Evolutionary conservation across 1,284 basidiomycete genomes (phyloP), one percentile per base, ranked within the genome.

Genomic region (Marasmius fiardii): DNA sequence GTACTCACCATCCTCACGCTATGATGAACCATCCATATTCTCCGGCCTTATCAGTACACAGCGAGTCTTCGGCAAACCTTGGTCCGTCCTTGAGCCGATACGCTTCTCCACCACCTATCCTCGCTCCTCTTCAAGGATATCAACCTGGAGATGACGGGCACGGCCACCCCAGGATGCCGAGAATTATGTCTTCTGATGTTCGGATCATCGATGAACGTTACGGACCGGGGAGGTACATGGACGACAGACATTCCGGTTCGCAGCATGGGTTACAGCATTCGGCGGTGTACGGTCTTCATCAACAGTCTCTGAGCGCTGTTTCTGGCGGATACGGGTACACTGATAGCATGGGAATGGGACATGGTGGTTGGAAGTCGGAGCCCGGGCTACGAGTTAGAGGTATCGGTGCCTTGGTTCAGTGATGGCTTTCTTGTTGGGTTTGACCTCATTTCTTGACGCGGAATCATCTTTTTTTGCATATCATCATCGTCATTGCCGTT

Each of bases 81-180:
- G 57, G 47, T 18, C 57, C 57, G 12, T 58, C 61, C 48, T 28
- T 58, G 26, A 56, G 58, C 6, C 68, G 78, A 26, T 80, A 77
- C 55, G 72, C 74, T 18, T 79, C 77, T 0, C 80, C 81, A 0
- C 80, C 81, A n/a, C 80, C 80, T 0, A 72, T 71, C 7, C 68
- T 83, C 33, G 81, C 81, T 20, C 81, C 81, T 2, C 79, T 83
- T 49, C 81, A 82, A 44, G 75, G 77, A 26, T 73, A 75, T 18
- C 67, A 69, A 34, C 56, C 49, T 53, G 48, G 63, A 75, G 3
- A 68, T 72, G 26, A 68, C 71, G 48, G 70, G 74, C 50, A 67
- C 73, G 23, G 66, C 67, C 28, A 31, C 10, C 28, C 4, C 10
- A 21, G 51, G 23, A 41, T 52, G 51, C 37, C 39, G 4, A 52